Evolutionary conservation across 1,284 basidiomycete genomes (phyloP), one percentile per base, ranked within the genome.

Genomic region (Trichosporon inkin): DNA sequence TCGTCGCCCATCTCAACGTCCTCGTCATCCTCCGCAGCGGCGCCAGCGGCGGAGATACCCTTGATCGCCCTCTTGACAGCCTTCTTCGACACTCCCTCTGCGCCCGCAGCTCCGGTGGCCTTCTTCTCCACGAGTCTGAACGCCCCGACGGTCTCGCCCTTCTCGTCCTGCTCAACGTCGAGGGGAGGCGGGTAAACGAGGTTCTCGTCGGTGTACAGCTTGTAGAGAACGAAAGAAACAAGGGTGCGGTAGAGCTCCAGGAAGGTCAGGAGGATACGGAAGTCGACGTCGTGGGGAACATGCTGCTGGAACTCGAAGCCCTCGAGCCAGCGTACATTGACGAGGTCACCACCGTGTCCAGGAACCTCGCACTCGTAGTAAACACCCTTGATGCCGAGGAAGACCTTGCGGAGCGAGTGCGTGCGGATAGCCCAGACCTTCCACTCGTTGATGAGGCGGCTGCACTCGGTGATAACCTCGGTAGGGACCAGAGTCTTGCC

Each of bases 301-400:
- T 85, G 88, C 81, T 99, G 96, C 4, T 94, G 95, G 78, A 99
- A 99, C 73, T 93, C 90, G 79, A 97, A 99, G 1, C 95, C 94
- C 20, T 98, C 92, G 28, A 99, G 85, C 96, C 96, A 99, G 53
- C 93, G 94, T 39, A 82, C 77, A 32, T 60, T 68, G 55, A 97
- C 84, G 34, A 84, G 87, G 79, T 99, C 91, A 67, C 92, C 94
- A 81, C 90, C 86, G 53, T 74, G 71, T 13, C 74, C 72, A 7
- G 76, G 76, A 32, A 98, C 84, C 74, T 96, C 91, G 13, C 92
- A 93, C 79, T 99, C 95, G 80, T 96, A 98, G 80, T 99, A 99
- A 61, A 99, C 86, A 51, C 96, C 96, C 80, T 99, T 99, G 79
- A 99, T 97, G 55, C 92, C 95, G 60, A 99, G 83, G 81, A 99